Conservation (phyloP, 805 yeast species). For the Saccharomycopsis olivae region DNA sequence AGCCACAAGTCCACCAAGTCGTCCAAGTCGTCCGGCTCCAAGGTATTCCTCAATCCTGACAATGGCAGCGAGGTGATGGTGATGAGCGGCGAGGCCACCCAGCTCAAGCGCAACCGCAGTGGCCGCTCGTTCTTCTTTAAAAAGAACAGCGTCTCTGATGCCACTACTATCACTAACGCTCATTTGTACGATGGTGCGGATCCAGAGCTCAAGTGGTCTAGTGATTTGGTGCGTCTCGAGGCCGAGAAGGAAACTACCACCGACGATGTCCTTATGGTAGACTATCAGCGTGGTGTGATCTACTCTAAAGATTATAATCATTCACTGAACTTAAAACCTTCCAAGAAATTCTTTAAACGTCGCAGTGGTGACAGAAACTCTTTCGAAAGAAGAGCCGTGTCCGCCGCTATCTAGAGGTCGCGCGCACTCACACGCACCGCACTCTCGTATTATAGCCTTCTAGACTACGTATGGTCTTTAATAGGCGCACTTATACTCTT, state of each 20-base stretch:
- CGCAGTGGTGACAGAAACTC: slow-evolving; percentile 6
- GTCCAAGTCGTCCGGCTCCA: slow-evolving; percentile 8
- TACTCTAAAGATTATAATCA: slow-evolving; percentile 15
- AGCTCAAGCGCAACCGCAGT: too few species aligned
- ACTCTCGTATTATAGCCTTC: too few species aligned
- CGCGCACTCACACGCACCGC: too few species aligned
- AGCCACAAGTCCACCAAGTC: slow-evolving; percentile 8
- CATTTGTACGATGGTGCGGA: background rate
- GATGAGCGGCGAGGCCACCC: too few species aligned
- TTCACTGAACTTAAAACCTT: slow-evolving; percentile 10
- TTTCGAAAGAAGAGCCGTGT: slow-evolving; percentile 9
- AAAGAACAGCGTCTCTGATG: background rate
- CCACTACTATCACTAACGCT: slow-evolving; percentile 2
- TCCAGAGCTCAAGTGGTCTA: slow-evolving; percentile 9
- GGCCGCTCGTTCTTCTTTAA: too few species aligned
- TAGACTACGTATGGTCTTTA: too few species aligned
- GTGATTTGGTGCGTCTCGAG: too few species aligned
- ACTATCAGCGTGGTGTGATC: slow-evolving; percentile 14
- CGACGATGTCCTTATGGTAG: slow-evolving; percentile 17
- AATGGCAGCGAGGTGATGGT: slow-evolving; percentile 18
- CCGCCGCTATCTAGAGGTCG: too few species aligned
- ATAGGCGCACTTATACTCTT: too few species aligned
- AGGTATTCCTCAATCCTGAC: slow-evolving; percentile 14
- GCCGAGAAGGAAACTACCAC: slow-evolving; percentile 12
- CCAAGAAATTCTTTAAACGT: slow-evolving; percentile 9